Evolutionary conservation across 2,329 filamentous ascomycete genomes (phyloP), one percentile per base, ranked within the genome.

Genomic region (Colletotrichum paranaense): DNA sequence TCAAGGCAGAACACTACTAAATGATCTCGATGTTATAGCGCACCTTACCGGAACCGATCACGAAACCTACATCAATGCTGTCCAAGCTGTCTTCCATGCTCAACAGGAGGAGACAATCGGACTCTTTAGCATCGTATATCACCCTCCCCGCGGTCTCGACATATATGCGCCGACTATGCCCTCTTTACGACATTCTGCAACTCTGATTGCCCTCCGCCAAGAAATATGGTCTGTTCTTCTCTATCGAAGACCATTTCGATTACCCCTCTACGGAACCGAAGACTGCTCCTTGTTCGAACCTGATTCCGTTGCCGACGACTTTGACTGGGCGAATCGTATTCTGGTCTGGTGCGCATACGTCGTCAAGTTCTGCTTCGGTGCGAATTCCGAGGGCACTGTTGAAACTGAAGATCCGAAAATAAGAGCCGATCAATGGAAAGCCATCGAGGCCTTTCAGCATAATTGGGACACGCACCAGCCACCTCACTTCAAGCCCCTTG

Each of bases 271-370:
- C 5, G 49, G 67, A n/a, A 56, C 67, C 49, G 59, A 63, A 16
- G 59, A 57, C 67, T 68, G 67, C 26, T 68, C 52, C 24, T 59
- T 57, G 19, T 68, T 68, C 1, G 59, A 68, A 2, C 28, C 52
- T 7, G 67, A 63, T 16, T 19, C 56, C 14, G 52, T 63, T 0
- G 82, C 85, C 0, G 85, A 86, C 57, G 89, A 91, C 74, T 86
- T 86, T 71, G 84, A 83, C 0, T 91, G 89, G 89, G 87, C 89
- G 2, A 91, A 92, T 78, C 85, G 90, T 19, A 89, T 90, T 19
- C 86, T 92, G 0, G 85, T 90, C 2, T 88, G 90, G 75, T 90
- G 89, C 64, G 90, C 90, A n/a, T 89, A 92, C 73, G 88, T 92
- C 1, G 80, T 92, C 16, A 89, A 91, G 72, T 91, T 87, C 76